Base-by-base conservation (phyloP, 257 asterid species). In the Solanum acaule region DNA sequence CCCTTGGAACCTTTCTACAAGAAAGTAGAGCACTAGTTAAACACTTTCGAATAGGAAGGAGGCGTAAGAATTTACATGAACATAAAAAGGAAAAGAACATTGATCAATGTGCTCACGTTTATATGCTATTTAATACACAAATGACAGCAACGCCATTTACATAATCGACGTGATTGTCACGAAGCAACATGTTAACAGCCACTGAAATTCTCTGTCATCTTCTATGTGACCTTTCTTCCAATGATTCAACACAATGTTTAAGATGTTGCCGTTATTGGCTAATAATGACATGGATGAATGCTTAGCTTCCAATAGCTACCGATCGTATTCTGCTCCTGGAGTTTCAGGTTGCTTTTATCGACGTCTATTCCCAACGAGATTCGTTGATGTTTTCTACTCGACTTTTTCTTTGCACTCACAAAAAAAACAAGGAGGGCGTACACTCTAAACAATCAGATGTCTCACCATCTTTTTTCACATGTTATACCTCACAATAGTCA, bases 261-360 rank as follows among this genome's bases (percentile, higher is more conserved):
- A 96, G 90, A 93, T 95, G 76, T 94, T 96, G 79, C 98, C 99
- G 0, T 97, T 98, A 8, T 33, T 78, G 7, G 89, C 89, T 18
- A 44, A 49, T 3, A 91, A 92, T 15, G 72, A 15, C 93, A 94
- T 94, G 99, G 98, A 94, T 93, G 96, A 95, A 87, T 94, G 98
- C 89, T 90, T 95, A 2, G 96, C 96, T 42, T 92, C 97, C 56
- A 92, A 94, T 91, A 73, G 65, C 88, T 95, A 91, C 87, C 96
- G 98, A 15, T 91, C 94, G 1, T 96, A 96, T 91, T 96, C 95
- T 37, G 98, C 94, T 20, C 96, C 98, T 71, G 98, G 98, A 68
- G 98, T 13, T n/a, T 98, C 98, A 0, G 98, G 98, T 2, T 91
- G 97, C 4, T 97, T 97, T 65, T 94, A 96, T 91, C 94, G 96